Conservation (phyloP, 805 yeast species). For the Candida khao-thaluensis region DNA sequence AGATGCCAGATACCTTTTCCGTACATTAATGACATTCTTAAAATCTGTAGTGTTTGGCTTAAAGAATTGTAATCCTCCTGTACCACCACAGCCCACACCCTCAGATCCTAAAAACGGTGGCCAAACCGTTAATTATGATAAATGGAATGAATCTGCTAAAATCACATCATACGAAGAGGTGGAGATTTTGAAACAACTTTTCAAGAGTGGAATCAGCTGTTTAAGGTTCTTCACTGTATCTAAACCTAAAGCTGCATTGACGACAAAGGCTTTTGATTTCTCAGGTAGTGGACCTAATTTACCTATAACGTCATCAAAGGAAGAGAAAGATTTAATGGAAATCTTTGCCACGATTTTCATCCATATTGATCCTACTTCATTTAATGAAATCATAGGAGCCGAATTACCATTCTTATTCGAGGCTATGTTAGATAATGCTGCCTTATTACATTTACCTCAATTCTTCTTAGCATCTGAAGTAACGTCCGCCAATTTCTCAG, state of each 20-base stretch:
- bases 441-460: constrained; percentile 87
- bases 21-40: constrained; percentile 84
- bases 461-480: constrained; percentile 90
- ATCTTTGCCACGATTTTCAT: constrained; percentile 90
- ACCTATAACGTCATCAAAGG: constrained; percentile 85
- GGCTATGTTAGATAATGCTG: constrained; percentile 77
- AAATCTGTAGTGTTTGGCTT: constrained; percentile 88
- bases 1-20: constrained; percentile 84
- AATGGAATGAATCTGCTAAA: constrained; percentile 86
- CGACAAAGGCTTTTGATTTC: constrained; percentile 46
- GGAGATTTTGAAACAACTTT: constrained; percentile 67
- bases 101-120: constrained; percentile 47
- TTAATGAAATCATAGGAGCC: constrained; percentile 83
- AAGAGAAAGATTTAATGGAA: constrained; percentile 94
- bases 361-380: constrained; percentile 92
- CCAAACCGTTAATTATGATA: constrained; percentile 40
- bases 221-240: constrained; percentile 68
- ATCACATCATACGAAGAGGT: constrained; percentile 84
- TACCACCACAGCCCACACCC: constrained; percentile 43
- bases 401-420: constrained; percentile 79
- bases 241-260: constrained; percentile 42
- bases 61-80: constrained; percentile 84
- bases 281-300: constrained; percentile 77
- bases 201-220: constrained; percentile 82
- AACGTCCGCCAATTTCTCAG: constrained; percentile 90